These are phyloP conservation scores for Hyphopichia burtonii DNA, from an alignment of 1,139 yeast genomes.

Conservation along the genomic window DNA sequence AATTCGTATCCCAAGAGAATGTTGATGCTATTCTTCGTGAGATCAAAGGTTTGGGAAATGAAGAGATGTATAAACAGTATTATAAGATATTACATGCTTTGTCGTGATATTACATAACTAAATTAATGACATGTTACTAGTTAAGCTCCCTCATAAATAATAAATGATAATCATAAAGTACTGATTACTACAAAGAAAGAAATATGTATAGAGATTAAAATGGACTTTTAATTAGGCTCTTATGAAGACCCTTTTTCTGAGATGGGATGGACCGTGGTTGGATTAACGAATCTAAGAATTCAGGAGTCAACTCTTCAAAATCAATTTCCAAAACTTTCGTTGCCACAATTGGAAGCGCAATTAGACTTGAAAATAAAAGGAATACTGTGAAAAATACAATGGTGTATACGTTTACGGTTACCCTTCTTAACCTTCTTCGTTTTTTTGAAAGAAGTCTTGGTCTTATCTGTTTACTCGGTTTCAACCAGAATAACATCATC, in stretches of 20 bases:
- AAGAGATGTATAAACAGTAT: neutral
- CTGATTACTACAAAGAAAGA: neutral
- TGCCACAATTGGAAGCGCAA: slow-evolving; percentile 43
- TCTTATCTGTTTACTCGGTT: slow-evolving; percentile 55
- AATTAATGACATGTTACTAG: neutral
- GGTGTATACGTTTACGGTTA: slow-evolving; percentile 33
- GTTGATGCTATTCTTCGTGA: slow-evolving; percentile 11
- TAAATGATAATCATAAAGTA: neutral
- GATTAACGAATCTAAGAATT: slow-evolving; percentile 26
- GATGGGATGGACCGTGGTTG: slow-evolving; percentile 39
- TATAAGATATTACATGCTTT: neutral
- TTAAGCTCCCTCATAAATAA: neutral
- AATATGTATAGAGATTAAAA: neutral
- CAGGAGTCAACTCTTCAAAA: slow-evolving; percentile 37
- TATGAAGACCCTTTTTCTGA: slow-evolving; percentile 38
- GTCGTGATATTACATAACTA: neutral
- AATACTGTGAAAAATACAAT: slow-evolving; percentile 41
- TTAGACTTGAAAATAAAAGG: slow-evolving; percentile 29
- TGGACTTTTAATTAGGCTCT: slow-evolving; percentile 6
- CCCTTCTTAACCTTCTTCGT: slow-evolving; percentile 25
- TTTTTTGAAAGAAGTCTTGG: slow-evolving; percentile 38
- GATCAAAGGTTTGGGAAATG: slow-evolving; percentile 5
- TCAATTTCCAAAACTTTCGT: slow-evolving; percentile 33
- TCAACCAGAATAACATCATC: slow-evolving; percentile 76
- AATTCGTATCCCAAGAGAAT: slow-evolving; percentile 15